phyloP scores from a whole-genome alignment of 2,329 filamentous ascomycete species.

The Apiospora sp. region DNA sequence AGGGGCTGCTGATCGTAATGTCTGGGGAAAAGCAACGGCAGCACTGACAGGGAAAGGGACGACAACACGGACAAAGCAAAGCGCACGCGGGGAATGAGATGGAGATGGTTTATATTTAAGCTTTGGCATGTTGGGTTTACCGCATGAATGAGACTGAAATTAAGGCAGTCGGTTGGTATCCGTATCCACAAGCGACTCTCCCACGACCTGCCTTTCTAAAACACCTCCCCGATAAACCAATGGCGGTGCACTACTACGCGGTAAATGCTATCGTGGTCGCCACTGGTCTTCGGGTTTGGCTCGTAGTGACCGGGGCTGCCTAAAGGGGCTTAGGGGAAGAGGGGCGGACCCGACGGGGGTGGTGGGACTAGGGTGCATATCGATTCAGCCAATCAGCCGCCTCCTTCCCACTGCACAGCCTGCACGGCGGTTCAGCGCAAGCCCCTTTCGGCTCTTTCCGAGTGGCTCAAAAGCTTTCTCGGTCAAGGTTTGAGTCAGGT shows the following conservation, averaged over 20 bases:
- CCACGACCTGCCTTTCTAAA: constrained; percentile 10
- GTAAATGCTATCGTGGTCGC: not conserved
- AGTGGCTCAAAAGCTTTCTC: not conserved
- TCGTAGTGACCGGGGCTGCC: not conserved
- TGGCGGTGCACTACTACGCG: not conserved
- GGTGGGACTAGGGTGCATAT: not conserved
- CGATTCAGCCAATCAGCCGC: not conserved
- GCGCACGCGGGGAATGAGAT: not conserved
- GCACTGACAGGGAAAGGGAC: not conserved
- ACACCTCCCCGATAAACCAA: not conserved
- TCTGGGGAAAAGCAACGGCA: not conserved
- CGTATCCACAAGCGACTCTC: too few species aligned
- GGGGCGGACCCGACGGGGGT: not conserved
- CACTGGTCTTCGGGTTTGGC: not conserved
- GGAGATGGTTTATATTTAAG: not conserved
- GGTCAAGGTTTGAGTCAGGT: not conserved
- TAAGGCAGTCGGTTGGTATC: not conserved
- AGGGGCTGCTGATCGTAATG: not conserved
- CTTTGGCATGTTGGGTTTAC: not conserved
- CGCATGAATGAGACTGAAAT: not conserved
- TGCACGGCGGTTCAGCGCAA: not conserved
- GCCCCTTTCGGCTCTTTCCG: not conserved
- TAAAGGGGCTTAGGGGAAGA: not conserved
- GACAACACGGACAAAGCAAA: not conserved
- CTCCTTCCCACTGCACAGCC: not conserved